phyloP scores from a whole-genome alignment of 23 red algal genomes.

The Chondrus crispus region DNA sequence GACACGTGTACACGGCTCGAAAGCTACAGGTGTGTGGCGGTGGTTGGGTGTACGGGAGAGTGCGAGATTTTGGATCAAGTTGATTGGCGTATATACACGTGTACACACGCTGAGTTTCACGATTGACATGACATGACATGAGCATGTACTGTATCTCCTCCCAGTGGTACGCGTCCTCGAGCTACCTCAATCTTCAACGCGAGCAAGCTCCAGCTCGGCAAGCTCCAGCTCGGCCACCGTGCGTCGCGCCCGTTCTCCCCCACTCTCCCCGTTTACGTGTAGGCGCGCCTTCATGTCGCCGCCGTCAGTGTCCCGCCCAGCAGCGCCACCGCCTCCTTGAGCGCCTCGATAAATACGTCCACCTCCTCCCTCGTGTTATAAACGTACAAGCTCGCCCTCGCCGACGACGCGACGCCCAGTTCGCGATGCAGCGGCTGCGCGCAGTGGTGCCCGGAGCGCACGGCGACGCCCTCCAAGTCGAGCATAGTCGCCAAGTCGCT shows the following conservation, averaged over 20 bases:
- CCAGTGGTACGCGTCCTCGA: no score
- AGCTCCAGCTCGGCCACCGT: background rate
- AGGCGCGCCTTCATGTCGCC: background rate
- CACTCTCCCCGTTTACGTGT: background rate
- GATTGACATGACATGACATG: no score
- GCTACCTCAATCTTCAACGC: no score
- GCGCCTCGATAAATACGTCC: conserved; percentile 77
- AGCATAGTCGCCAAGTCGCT: conserved; percentile 87
- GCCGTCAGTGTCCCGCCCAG: conserved; percentile 78
- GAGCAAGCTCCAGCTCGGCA: no score
- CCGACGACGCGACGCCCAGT: conserved; percentile 60
- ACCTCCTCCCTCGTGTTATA: conserved; percentile 94
- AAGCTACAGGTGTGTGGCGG: no score
- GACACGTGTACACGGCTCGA: no score
- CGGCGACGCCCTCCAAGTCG: conserved; percentile 95
- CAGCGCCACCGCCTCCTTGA: conserved; percentile 66
- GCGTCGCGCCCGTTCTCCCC: background rate
- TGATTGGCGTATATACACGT: no score
- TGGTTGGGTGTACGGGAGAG: no score
- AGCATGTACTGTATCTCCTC: no score
- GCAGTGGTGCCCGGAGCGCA: conserved; percentile 96
- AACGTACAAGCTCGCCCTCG: conserved; percentile 88
- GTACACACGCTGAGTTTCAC: no score
- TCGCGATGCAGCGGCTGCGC: conserved; percentile 91
- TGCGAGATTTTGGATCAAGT: no score